Percentiles rank a stretch among this genome's conserved stretches.
These are phyloP conservation scores for Dipteronia sinensis DNA, from an alignment of 345 rosid species.

Conservation along the genomic window DNA sequence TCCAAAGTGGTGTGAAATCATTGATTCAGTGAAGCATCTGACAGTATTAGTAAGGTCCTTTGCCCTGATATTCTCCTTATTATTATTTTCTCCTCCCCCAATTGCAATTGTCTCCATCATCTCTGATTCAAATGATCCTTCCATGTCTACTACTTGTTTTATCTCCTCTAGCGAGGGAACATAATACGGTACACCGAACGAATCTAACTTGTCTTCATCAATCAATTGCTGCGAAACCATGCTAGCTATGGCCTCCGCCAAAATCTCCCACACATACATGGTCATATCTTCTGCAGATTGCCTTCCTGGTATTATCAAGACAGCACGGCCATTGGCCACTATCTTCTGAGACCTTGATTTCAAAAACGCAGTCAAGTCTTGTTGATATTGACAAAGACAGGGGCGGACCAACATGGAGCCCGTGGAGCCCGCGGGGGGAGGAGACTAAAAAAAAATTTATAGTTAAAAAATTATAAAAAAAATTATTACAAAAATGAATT, in stretches of 20 bases:
- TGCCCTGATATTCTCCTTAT: not conserved
- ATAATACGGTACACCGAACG: constrained; percentile 22
- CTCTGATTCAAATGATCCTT: constrained; percentile 20
- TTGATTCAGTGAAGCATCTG: constrained; percentile 20
- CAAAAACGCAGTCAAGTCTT: constrained; percentile 26
- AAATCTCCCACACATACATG: constrained; percentile 11
- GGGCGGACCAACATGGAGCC: too few relatives aligned
- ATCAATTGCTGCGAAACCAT: too few relatives aligned
- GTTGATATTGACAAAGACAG: constrained; percentile 22
- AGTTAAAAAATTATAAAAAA: too few relatives aligned
- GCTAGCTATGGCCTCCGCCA: constrained; percentile 16
- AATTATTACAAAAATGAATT: too few relatives aligned
- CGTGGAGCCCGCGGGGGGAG: too few relatives aligned
- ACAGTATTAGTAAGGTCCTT: not conserved
- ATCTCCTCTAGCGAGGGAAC: constrained; percentile 20
- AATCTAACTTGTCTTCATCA: constrained; percentile 23
- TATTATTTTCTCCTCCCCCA: not conserved
- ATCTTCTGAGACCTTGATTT: constrained; percentile 24
- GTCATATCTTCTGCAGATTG: not conserved
- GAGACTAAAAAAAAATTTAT: too few relatives aligned
- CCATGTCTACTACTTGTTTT: not conserved
- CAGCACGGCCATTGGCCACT: constrained; percentile 18
- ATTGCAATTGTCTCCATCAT: not conserved
- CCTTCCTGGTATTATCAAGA: constrained; percentile 19
- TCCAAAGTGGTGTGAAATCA: constrained; percentile 25